Conservation (phyloP, 768 basidiomycete genomes). For the Termitomyces sp. region DNA sequence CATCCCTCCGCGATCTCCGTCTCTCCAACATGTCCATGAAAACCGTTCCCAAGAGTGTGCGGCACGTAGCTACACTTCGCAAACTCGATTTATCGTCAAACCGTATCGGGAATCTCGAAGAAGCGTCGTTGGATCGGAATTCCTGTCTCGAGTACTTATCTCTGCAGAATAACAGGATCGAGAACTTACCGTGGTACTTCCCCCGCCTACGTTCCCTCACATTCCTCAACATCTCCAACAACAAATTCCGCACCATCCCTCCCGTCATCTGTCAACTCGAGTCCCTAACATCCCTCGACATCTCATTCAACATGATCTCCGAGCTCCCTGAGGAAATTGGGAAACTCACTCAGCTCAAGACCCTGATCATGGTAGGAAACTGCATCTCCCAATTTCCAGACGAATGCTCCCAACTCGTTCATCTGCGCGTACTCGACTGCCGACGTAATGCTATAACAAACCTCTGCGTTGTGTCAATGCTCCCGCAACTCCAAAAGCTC, state of each 20-base stretch:
- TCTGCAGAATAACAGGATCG: conserved; percentile 89
- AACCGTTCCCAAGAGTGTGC: conserved; percentile 82
- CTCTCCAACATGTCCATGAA: conserved; percentile 94
- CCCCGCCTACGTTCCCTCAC: conserved; percentile 66
- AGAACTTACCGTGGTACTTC: conserved; percentile 83
- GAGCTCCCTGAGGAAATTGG: conserved; percentile 82
- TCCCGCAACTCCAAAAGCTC: conserved; percentile 67
- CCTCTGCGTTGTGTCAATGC: conserved; percentile 59
- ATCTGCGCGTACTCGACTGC: conserved; percentile 74
- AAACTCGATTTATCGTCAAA: conserved; percentile 90
- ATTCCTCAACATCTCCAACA: conserved; percentile 92
- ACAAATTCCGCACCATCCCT: conserved; percentile 82
- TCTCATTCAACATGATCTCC: conserved; percentile 90
- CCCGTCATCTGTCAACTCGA: conserved; percentile 68
- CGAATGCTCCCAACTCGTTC: conserved; percentile 50
- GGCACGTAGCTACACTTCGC: conserved; percentile 67
- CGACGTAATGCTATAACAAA: conserved; percentile 82
- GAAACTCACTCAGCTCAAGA: conserved; percentile 60
- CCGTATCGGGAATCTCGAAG: conserved; percentile 84
- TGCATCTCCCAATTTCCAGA: conserved; percentile 69
- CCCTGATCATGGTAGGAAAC: conserved; percentile 85
- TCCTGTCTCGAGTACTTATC: conserved; percentile 63
- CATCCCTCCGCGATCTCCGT: conserved; percentile 77
- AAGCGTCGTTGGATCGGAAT: conserved; percentile 78
- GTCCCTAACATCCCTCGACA: conserved; percentile 79